Evolutionary conservation across 306 rosid genomes (phyloP).

Genomic region (Trifolium repens): DNA sequence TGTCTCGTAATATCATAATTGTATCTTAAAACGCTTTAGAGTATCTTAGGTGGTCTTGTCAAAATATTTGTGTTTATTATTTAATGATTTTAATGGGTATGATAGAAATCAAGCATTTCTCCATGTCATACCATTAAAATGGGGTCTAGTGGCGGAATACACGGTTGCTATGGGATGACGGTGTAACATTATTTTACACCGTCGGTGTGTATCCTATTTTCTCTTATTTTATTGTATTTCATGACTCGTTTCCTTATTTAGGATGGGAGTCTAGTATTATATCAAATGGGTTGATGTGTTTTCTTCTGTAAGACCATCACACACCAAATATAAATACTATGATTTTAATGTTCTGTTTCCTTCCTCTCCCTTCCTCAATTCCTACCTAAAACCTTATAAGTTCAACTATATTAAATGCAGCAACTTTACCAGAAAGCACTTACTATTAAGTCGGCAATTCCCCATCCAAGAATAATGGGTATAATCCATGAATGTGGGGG

Average conservation of each 20-base stretch:
- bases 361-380: background rate
- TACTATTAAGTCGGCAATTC: constrained; percentile 96
- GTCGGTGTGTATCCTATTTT: too few relatives aligned
- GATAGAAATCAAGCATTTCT: too few relatives aligned
- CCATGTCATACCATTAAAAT: too few relatives aligned
- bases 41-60: background rate
- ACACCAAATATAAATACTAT: background rate
- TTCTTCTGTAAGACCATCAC: background rate
- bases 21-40: background rate
- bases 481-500: constrained; percentile 99
- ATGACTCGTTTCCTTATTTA: constrained; percentile 13
- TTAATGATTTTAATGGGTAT: too few relatives aligned
- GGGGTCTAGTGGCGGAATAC: too few relatives aligned
- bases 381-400: constrained; percentile 1
- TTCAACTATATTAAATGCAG: constrained; percentile 57
- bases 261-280: constrained; percentile 1
- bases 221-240: constrained; percentile 6
- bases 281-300: background rate
- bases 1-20: background rate
- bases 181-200: too few relatives aligned
- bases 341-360: background rate
- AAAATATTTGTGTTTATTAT: background rate
- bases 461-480: constrained; percentile 99
- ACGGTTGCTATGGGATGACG: too few relatives aligned
- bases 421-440: constrained; percentile 98